Conservation (phyloP, 352 stramenopile species). For the Plasmopara muralis region DNA sequence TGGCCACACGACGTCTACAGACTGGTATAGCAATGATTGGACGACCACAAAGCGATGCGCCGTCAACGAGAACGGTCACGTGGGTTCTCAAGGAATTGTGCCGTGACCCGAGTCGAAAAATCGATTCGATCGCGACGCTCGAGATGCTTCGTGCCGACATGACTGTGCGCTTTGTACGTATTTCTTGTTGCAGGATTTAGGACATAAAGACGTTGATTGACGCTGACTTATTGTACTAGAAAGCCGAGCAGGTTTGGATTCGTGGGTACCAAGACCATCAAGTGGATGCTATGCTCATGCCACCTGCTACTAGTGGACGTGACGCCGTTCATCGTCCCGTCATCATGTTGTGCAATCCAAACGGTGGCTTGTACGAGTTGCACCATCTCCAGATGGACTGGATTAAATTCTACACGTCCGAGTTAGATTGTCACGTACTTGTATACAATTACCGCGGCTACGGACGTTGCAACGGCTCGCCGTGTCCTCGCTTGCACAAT, state of each 20-base stretch:
- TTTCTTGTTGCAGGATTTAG: slow-evolving; percentile 1
- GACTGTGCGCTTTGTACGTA: slow-evolving; percentile 60
- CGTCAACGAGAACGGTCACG: slow-evolving; percentile 27
- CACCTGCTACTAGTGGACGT: slow-evolving; percentile 29
- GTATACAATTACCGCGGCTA: slow-evolving; percentile 87
- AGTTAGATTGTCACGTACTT: slow-evolving; percentile 68
- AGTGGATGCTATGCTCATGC: slow-evolving; percentile 80
- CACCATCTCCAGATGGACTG: slow-evolving; percentile 87
- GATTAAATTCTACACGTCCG: slow-evolving; percentile 79
- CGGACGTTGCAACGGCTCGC: slow-evolving; percentile 55
- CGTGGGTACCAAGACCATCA: slow-evolving; percentile 42
- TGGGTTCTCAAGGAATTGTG: slow-evolving; percentile 58
- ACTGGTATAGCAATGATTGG: slow-evolving; percentile 32
- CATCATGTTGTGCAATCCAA: slow-evolving; percentile 81
- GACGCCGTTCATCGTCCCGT: slow-evolving; percentile 30
- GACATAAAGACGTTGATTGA: neutral
- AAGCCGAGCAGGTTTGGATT: slow-evolving; percentile 81
- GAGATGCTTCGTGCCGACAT: slow-evolving; percentile 81
- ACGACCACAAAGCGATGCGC: slow-evolving; percentile 29
- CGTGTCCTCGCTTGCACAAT: slow-evolving; percentile 56
- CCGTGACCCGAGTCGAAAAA: slow-evolving; percentile 27
- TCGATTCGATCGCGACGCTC: slow-evolving; percentile 64
- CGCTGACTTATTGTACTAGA: slow-evolving; percentile 24
- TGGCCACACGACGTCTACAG: slow-evolving; percentile 28
- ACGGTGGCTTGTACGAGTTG: slow-evolving; percentile 81